These are phyloP conservation scores for Aspergillus conjunctus DNA, from an alignment of 495 filamentous ascomycete species.

Conservation along the genomic window DNA sequence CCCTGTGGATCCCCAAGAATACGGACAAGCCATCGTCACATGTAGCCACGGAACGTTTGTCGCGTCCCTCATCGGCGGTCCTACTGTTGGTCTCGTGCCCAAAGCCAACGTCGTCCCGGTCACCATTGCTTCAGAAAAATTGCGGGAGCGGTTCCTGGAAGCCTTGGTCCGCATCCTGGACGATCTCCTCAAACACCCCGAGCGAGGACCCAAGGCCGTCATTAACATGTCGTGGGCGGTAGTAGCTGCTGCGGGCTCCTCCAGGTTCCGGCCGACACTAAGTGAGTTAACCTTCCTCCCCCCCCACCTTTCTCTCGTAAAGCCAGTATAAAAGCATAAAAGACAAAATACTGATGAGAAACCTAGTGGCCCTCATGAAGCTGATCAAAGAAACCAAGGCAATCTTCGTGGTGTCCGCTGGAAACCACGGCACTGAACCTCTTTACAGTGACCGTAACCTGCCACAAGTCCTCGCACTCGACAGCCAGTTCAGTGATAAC, in stretches of 20 bases:
- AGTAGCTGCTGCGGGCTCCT: background rate
- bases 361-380: background rate
- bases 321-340: background rate
- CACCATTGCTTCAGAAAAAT: background rate
- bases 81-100: background rate
- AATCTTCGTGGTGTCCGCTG: background rate
- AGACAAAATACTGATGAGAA: background rate
- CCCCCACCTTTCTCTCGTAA: background rate
- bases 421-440: background rate
- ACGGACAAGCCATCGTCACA: background rate
- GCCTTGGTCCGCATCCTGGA: background rate
- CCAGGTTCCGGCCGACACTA: background rate
- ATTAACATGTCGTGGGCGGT: background rate
- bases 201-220: background rate
- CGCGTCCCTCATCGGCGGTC: background rate
- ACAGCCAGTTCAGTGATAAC: background rate
- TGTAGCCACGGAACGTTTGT: conserved; percentile 2
- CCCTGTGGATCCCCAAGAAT: background rate
- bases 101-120: background rate
- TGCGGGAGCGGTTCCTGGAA: background rate
- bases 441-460: background rate
- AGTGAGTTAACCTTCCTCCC: background rate
- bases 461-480: background rate
- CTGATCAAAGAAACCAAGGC: background rate
- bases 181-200: background rate